These are phyloP conservation scores for Saturnispora bothae DNA, from an alignment of 805 yeast species.

Conservation along the genomic window DNA sequence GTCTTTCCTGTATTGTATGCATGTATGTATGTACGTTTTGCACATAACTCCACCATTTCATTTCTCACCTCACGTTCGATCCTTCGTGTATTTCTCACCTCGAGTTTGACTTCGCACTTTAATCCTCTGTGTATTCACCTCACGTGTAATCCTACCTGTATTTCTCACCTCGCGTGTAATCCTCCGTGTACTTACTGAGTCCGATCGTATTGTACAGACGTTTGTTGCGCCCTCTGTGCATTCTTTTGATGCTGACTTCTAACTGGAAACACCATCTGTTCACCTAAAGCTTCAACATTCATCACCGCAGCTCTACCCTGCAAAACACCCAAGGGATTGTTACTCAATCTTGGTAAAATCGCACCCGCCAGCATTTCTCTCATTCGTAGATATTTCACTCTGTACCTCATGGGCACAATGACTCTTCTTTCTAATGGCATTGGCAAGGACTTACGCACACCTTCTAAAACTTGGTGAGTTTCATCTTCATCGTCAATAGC, in stretches of 20 bases:
- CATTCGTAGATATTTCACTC: constrained; percentile 72
- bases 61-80: too few species aligned
- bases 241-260: constrained; percentile 35
- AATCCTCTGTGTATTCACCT: too few species aligned
- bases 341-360: constrained; percentile 49
- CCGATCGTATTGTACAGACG: constrained; percentile 9
- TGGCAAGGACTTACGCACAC: constrained; percentile 71
- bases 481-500: constrained; percentile 81
- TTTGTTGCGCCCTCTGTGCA: constrained; percentile 15
- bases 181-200: too few species aligned
- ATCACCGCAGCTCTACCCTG: constrained; percentile 73
- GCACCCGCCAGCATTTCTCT: constrained; percentile 93
- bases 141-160: too few species aligned
- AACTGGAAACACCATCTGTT: constrained; percentile 43
- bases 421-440: constrained; percentile 75
- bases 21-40: too few species aligned
- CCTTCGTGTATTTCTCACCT: too few species aligned
- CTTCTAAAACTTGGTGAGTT: constrained; percentile 82
- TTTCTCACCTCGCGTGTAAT: too few species aligned
- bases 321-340: constrained; percentile 58
- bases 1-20: too few species aligned
- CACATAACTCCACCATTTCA: too few species aligned
- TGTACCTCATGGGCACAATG: constrained; percentile 55
- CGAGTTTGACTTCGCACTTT: too few species aligned
- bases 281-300: constrained; percentile 59